phyloP scores from a whole-genome alignment of 2,329 filamentous ascomycete species.

The Cyclaneusma minus region DNA sequence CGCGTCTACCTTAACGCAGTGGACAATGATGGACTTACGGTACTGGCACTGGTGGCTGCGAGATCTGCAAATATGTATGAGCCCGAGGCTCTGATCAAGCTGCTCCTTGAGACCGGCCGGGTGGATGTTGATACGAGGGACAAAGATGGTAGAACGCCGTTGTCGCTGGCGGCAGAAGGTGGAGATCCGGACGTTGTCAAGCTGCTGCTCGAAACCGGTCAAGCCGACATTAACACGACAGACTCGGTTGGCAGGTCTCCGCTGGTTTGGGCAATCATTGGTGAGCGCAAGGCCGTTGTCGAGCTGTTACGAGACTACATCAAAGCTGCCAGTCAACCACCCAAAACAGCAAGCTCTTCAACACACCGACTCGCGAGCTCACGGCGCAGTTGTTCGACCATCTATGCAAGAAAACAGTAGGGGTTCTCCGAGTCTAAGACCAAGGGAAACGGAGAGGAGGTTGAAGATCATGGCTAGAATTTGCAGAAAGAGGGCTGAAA shows the following conservation, averaged over 20 bases:
- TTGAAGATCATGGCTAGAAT: no score
- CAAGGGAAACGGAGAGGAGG: no score
- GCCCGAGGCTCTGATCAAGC: slow-evolving; percentile 1
- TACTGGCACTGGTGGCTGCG: slow-evolving; percentile 7
- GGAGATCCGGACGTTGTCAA: no score
- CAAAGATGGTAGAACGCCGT: slow-evolving; percentile 1
- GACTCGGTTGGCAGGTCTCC: slow-evolving; percentile 1
- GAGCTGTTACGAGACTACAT: not conserved
- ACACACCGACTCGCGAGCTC: no score
- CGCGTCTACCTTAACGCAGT: slow-evolving; percentile 3
- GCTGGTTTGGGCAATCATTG: not conserved
- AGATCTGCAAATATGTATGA: not conserved
- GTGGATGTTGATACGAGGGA: slow-evolving; percentile 1
- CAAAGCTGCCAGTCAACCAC: not conserved
- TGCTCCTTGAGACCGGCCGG: not conserved
- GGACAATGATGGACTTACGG: slow-evolving; percentile 5
- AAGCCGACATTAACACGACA: not conserved
- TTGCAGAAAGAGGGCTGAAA: no score
- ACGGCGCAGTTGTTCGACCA: no score
- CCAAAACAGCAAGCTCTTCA: no score
- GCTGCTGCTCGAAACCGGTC: not conserved
- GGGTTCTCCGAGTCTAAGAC: no score
- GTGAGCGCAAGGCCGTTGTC: no score
- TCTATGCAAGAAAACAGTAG: no score
- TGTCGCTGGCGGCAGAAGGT: not conserved